These are phyloP conservation scores for Sungouiozyma intestinalis DNA, from an alignment of 805 yeast genomes.

Conservation along the genomic window DNA sequence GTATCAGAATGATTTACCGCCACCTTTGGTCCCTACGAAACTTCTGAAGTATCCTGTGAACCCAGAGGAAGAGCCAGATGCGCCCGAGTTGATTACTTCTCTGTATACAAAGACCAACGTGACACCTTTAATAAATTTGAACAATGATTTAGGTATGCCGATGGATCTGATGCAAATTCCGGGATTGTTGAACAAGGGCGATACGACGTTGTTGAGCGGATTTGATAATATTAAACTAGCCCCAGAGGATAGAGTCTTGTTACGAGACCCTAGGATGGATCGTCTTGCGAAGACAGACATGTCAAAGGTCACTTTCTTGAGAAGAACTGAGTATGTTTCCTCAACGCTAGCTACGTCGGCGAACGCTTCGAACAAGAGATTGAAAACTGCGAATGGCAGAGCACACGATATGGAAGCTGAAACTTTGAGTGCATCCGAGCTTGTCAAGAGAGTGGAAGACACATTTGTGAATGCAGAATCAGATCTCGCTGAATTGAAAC, in stretches of 20 bases:
- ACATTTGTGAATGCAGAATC: conserved; percentile 52
- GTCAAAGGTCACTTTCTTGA: conserved; percentile 58
- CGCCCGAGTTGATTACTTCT: conserved; percentile 53
- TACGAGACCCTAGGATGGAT: conserved; percentile 64
- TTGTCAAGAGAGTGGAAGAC: conserved; percentile 46
- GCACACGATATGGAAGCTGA: conserved; percentile 17
- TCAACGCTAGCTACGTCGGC: conserved; percentile 37
- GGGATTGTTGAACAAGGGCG: conserved; percentile 55
- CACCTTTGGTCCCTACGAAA: conserved; percentile 88
- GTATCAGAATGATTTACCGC: conserved; percentile 80
- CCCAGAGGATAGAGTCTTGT: conserved; percentile 63
- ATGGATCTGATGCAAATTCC: conserved; percentile 60
- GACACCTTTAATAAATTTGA: conserved; percentile 46
- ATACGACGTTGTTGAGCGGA: conserved; percentile 35
- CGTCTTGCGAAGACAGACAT: conserved; percentile 28
- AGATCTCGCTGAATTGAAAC: conserved; percentile 41
- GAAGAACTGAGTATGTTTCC: conserved; percentile 90
- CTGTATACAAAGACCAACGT: conserved; percentile 68
- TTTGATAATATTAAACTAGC: conserved; percentile 43
- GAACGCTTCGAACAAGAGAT: conserved; percentile 5
- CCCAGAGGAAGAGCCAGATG: conserved; percentile 35
- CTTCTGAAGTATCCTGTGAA: conserved; percentile 43
- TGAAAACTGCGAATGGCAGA: conserved; percentile 8
- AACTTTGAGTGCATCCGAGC: conserved; percentile 19
- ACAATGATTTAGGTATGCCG: conserved; percentile 63